phyloP scores from a whole-genome alignment of 2,329 filamentous ascomycete genomes.

The Ceratocystiopsis brevicomis region DNA sequence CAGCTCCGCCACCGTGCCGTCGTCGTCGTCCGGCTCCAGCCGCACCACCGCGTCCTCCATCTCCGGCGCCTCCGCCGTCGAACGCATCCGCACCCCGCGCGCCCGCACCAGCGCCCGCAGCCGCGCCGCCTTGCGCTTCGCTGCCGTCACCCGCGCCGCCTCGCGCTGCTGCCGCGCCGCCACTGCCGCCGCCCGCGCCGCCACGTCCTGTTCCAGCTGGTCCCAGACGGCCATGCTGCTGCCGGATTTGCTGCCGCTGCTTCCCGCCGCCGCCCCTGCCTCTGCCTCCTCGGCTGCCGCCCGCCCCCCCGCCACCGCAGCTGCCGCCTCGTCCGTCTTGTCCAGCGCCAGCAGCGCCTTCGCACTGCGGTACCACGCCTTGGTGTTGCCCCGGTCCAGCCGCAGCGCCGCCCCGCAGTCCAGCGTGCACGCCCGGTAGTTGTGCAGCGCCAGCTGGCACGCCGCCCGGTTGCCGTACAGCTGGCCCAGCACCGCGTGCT shows the following conservation, averaged over 20 bases:
- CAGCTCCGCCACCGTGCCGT: constrained; percentile 28
- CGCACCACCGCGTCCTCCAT: constrained; percentile 65
- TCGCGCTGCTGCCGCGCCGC: constrained; percentile 34
- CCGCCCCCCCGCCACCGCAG: constrained; percentile 58
- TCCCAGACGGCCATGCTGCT: constrained; percentile 23
- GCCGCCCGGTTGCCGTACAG: constrained; percentile 76
- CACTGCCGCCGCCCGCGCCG: constrained; percentile 36
- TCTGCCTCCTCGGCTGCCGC: constrained; percentile 35
- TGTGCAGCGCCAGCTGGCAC: constrained; percentile 72
- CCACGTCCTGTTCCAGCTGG: constrained; percentile 34
- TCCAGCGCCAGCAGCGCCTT: constrained; percentile 61
- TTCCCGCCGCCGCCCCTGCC: constrained; percentile 40
- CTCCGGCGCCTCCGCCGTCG: constrained; percentile 56
- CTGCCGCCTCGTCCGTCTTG: constrained; percentile 61
- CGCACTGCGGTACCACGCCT: constrained; percentile 77
- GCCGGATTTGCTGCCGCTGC: too few species aligned
- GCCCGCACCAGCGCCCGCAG: constrained; percentile 48
- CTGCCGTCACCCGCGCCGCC: constrained; percentile 32
- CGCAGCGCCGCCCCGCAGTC: constrained; percentile 68
- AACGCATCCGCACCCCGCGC: constrained; percentile 48
- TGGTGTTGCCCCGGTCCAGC: constrained; percentile 64
- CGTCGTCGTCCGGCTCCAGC: constrained; percentile 33
- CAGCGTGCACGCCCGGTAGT: constrained; percentile 69
- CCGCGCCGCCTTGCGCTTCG: constrained; percentile 37
- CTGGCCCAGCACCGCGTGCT: constrained; percentile 50